Evolutionary conservation across 306 rosid genomes (phyloP).

Genomic region (Fragaria iinumae): DNA sequence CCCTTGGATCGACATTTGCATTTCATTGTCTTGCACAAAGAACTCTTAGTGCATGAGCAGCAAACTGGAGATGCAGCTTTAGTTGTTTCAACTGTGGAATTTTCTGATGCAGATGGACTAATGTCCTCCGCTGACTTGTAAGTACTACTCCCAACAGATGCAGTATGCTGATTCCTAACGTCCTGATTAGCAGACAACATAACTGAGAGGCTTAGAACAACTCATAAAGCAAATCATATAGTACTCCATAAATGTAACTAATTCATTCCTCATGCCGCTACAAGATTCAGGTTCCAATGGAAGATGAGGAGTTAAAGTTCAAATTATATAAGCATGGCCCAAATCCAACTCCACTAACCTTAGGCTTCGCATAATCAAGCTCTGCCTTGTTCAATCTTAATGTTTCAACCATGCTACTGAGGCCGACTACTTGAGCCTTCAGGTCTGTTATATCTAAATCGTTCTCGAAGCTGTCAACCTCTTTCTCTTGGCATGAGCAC

Average conservation of each 20-base stretch:
- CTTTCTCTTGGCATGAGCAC: conserved; percentile 46
- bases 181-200: conserved; percentile 41
- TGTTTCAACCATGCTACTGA: conserved; percentile 55
- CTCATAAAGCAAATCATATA: neutral
- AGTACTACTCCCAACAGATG: conserved; percentile 38
- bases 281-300: neutral
- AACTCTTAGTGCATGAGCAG: conserved; percentile 78
- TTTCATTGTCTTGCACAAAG: conserved; percentile 83
- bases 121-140: conserved; percentile 26
- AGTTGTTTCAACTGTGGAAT: conserved; percentile 30
- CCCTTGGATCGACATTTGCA: conserved; percentile 82
- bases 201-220: conserved; percentile 13
- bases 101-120: conserved; percentile 39
- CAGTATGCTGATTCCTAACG: conserved; percentile 37
- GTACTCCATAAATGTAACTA: neutral
- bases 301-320: neutral
- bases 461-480: conserved; percentile 40
- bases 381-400: conserved; percentile 55
- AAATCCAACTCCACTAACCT: conserved; percentile 49
- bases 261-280: conserved; percentile 7
- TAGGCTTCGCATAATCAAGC: conserved; percentile 34
- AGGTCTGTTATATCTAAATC: conserved; percentile 56
- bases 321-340: conserved; percentile 3
- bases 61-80: conserved; percentile 45
- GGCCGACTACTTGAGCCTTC: conserved; percentile 59